These are phyloP conservation scores for Epichloe baconii DNA, from an alignment of 2,329 filamentous ascomycete genomes.

Conservation along the genomic window DNA sequence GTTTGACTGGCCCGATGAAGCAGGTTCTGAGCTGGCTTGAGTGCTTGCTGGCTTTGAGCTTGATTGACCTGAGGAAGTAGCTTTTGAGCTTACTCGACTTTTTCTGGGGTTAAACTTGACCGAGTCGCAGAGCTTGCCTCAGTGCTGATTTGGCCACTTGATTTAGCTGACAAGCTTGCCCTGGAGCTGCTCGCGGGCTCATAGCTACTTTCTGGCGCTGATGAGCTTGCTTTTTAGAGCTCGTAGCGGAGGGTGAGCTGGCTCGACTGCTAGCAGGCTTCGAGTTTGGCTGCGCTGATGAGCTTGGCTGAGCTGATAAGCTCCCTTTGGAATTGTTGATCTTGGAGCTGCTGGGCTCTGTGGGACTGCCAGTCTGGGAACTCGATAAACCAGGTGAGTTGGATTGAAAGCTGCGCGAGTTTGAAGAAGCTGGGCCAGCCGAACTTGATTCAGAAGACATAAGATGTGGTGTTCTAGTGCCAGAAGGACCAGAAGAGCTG, in stretches of 20 bases:
- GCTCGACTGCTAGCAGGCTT: neutral
- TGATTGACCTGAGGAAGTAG: neutral
- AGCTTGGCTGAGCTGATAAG: neutral
- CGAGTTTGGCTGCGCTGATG: neutral
- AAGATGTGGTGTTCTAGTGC: neutral
- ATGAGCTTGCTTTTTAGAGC: too few relatives aligned
- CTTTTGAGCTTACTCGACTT: too few relatives aligned
- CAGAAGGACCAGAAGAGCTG: neutral
- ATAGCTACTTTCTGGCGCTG: too few relatives aligned
- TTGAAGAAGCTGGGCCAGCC: neutral
- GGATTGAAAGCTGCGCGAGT: neutral
- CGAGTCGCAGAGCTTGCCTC: too few relatives aligned
- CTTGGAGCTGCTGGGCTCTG: neutral
- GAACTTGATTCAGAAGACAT: neutral
- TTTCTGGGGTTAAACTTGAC: too few relatives aligned
- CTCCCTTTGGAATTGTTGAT: neutral
- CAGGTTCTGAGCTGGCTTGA: too few relatives aligned
- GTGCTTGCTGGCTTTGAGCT: neutral
- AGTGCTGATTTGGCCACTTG: neutral
- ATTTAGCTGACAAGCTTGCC: neutral
- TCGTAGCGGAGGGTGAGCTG: neutral
- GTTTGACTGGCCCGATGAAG: too few relatives aligned
- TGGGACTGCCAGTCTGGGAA: neutral
- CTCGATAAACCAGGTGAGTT: neutral
- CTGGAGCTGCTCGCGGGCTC: neutral